Conservation (phyloP, 345 rosid species). For the Odontarrhena argentea region DNA sequence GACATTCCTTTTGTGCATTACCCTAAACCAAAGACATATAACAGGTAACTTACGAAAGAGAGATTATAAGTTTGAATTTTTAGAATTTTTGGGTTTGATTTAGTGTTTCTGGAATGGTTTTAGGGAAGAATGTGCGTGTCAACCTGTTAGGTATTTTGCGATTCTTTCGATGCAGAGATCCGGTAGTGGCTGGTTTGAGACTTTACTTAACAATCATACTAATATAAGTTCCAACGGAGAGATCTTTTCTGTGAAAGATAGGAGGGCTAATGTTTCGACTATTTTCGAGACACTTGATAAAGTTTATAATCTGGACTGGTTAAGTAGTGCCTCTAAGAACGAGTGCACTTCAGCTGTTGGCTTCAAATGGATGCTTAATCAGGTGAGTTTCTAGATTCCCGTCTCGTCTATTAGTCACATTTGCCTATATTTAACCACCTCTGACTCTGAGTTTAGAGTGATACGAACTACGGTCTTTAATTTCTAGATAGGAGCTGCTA, state of each 20-base stretch:
- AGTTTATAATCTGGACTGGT: constrained; percentile 87
- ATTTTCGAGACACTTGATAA: constrained; percentile 80
- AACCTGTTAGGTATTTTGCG: constrained; percentile 92
- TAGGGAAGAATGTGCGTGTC: constrained; percentile 90
- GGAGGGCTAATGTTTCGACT: constrained; percentile 75
- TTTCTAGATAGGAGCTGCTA: background rate
- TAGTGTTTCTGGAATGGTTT: constrained; percentile 14
- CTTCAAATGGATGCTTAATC: constrained; percentile 99
- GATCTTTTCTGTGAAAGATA: constrained; percentile 86
- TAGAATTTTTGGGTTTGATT: background rate
- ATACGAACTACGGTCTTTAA: too few species aligned
- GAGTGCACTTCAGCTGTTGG: constrained; percentile 98
- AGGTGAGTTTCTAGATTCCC: constrained; percentile 50
- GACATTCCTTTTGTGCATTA: constrained; percentile 86
- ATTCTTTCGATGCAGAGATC: constrained; percentile 99
- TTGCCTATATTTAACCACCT: too few species aligned
- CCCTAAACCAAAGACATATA: constrained; percentile 70
- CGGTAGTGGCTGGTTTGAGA: constrained; percentile 99
- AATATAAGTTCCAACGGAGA: constrained; percentile 98
- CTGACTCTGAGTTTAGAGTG: too few species aligned
- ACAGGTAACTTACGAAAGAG: constrained; percentile 49
- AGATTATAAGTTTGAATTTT: background rate
- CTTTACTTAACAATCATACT: constrained; percentile 87
- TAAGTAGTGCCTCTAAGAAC: constrained; percentile 95
- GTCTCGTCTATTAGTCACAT: background rate